Conservation (phyloP, 2,329 filamentous ascomycete genomes). For the Chrysoporthe austroafricana region DNA sequence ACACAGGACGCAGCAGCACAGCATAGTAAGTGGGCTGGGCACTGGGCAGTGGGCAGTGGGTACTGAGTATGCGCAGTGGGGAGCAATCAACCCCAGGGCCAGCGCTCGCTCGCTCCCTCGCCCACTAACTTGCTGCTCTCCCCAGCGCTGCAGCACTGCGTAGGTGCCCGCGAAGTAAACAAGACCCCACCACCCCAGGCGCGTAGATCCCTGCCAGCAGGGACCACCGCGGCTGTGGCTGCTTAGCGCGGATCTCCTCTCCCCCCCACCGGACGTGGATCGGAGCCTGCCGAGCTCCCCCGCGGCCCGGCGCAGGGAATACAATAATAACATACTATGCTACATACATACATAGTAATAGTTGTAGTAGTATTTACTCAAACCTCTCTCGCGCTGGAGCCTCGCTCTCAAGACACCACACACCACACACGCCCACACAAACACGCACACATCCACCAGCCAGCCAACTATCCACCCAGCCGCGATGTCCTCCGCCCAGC, state of each 20-base stretch:
- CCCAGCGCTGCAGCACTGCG: too few relatives aligned
- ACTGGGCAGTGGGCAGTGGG: too few relatives aligned
- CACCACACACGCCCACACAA: not conserved
- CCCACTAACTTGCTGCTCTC: too few relatives aligned
- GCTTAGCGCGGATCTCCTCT: not conserved
- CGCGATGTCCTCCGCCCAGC: constrained; percentile 50
- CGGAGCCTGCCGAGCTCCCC: not conserved
- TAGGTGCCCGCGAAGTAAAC: constrained; percentile 1
- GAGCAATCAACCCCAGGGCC: too few relatives aligned
- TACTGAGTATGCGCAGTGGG: too few relatives aligned
- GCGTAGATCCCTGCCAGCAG: constrained; percentile 13
- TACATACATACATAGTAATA: too few relatives aligned
- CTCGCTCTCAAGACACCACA: not conserved
- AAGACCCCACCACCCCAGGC: constrained; percentile 11
- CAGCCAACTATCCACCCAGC: not conserved
- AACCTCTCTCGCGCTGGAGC: too few relatives aligned
- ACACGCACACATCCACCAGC: not conserved
- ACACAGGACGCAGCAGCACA: not conserved
- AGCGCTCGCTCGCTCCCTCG: too few relatives aligned
- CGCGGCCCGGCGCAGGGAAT: not conserved
- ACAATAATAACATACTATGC: too few relatives aligned
- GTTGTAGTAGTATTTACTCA: too few relatives aligned
- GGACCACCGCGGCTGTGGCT: constrained; percentile 11
- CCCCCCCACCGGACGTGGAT: not conserved
- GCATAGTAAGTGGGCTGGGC: not conserved